A percentile compares a stretch with the other conserved stretches of the same genome.
These are phyloP conservation scores for Stachybotrys echinatus DNA, from an alignment of 2,329 filamentous ascomycete species.

Conservation along the genomic window DNA sequence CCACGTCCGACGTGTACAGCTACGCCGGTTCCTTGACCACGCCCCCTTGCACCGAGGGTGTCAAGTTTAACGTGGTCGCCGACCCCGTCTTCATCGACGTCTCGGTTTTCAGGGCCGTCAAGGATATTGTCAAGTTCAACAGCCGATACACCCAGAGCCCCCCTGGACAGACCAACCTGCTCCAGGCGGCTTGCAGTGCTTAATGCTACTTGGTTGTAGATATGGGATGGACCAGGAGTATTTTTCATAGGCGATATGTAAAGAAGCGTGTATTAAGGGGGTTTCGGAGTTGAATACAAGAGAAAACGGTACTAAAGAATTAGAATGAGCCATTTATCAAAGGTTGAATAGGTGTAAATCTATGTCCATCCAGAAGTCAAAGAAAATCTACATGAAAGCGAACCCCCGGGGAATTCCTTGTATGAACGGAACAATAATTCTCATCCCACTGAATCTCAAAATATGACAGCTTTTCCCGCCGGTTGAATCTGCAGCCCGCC, in stretches of 20 bases:
- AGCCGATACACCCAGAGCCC: slow-evolving; percentile 44
- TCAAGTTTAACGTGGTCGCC: slow-evolving; percentile 39
- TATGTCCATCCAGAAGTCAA: too few relatives aligned
- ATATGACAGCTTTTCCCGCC: too few relatives aligned
- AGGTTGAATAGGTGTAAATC: too few relatives aligned
- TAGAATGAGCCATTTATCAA: too few relatives aligned
- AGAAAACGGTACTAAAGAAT: too few relatives aligned
- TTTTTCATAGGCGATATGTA: neutral
- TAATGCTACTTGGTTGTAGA: neutral
- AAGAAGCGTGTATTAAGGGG: too few relatives aligned
- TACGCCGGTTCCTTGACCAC: slow-evolving; percentile 55
- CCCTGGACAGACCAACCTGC: slow-evolving; percentile 36
- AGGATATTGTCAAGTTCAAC: slow-evolving; percentile 49
- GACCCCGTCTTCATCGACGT: slow-evolving; percentile 41
- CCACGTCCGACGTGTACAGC: slow-evolving; percentile 17
- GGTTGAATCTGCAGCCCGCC: too few relatives aligned
- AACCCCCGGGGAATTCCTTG: too few relatives aligned
- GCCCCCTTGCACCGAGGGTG: slow-evolving; percentile 40
- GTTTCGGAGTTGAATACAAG: too few relatives aligned
- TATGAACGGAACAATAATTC: too few relatives aligned
- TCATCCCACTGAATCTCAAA: too few relatives aligned
- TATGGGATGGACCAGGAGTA: neutral
- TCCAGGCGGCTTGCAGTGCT: slow-evolving; percentile 15
- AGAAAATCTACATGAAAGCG: too few relatives aligned
- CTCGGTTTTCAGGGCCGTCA: slow-evolving; percentile 41